Evolutionary conservation across 139 green algal genomes (phyloP), one percentile per base, ranked within the genome.

Genomic region (Pleodorina starrii): DNA sequence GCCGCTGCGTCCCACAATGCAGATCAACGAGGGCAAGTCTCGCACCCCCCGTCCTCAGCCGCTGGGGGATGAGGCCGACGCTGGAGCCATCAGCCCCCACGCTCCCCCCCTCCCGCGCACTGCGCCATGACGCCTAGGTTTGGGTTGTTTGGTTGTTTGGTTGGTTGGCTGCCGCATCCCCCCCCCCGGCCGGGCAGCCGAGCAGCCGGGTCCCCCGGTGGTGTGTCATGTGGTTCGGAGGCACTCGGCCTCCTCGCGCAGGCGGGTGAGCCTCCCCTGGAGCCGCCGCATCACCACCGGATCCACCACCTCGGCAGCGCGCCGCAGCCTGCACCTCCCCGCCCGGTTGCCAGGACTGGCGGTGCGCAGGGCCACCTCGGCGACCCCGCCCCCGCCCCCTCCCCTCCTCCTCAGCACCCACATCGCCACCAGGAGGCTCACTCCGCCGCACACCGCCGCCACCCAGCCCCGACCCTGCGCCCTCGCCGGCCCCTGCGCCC

Each of bases 361-460:
- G 1, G 36, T 77, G 16, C 35, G 29, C 32, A 46, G 19, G 16
- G 29, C 10, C 1, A 17, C 10, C 35, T 25, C 69, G 21, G 69
- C 69, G 35, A 29, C 21, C 35, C 69, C 10, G 29, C 17, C 29
- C 12, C 29, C 63, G n/a, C n/a, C n/a, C n/a, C n/a, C n/a, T n/a
- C n/a, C n/a, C n/a, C n/a, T n/a, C 63, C 63, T 36, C 42, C 72
- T 38, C 43, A 80, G 72, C 72, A 80, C 72, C 72, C 72, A 80
- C 72, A 80, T 5, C 43, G 72, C 72, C 40, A 80, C 72, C 72
- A 80, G 9, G 16, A 32, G 12, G 21, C 72, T 54, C 10, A 80
- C 72, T 5, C 9, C 72, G 40, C 40, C 42, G 68, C 68, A 76
- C 3, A 35, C 38, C 7, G 72, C 40, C 21, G 72, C 38, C 19